Evolutionary conservation across 2,329 filamentous ascomycete species (phyloP).

Genomic region (Claviceps sp.): DNA sequence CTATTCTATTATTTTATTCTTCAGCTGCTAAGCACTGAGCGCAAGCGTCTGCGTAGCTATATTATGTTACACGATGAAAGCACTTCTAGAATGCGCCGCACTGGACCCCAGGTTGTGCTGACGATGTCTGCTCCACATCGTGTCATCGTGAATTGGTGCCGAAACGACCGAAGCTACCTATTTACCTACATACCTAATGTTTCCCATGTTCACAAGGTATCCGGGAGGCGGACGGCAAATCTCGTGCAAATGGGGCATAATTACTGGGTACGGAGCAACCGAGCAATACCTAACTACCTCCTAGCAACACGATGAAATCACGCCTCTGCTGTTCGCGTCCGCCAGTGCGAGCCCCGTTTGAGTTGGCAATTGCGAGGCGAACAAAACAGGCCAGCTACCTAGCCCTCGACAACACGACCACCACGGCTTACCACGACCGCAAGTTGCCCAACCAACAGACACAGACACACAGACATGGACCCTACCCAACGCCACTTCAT

Average conservation of each 20-base stretch:
- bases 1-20: not conserved
- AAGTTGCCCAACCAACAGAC: not conserved
- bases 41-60: not conserved
- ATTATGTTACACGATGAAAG: not conserved
- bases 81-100: not conserved
- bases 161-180: not conserved
- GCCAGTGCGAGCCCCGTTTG: not conserved
- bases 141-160: not conserved
- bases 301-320: not conserved
- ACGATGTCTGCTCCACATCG: constrained; percentile 1
- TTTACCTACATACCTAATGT: too few relatives aligned
- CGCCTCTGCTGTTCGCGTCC: not conserved
- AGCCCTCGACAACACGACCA: not conserved
- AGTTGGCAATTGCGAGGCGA: constrained; percentile 3
- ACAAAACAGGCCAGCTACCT: not conserved
- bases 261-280: not conserved
- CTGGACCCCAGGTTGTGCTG: not conserved
- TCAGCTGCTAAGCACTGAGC: not conserved
- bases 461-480: not conserved
- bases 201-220: too few relatives aligned
- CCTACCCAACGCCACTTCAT: constrained; percentile 2
- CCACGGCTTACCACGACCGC: not conserved
- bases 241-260: not conserved
- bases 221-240: not conserved
- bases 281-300: not conserved